Percentiles rank a stretch among this genome's conserved stretches.
Evolutionary conservation across 1,284 basidiomycete species (phyloP).

Genomic region (Bjerkandera adusta): DNA sequence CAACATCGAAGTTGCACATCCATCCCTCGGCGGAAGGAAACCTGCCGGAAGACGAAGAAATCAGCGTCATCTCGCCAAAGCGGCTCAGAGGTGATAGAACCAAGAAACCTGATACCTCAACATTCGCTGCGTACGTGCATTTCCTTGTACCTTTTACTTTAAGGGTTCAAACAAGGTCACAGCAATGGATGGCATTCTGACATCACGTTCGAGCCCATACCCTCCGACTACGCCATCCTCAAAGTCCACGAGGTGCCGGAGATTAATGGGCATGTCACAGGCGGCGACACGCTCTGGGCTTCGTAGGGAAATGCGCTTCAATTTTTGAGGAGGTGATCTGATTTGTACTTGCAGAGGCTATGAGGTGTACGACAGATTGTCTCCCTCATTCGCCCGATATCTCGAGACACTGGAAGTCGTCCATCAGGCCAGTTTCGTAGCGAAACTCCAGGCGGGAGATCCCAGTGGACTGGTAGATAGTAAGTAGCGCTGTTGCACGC

Average conservation of each 20-base stretch:
- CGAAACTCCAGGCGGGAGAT: slow-evolving; percentile 36
- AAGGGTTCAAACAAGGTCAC: slow-evolving; percentile 38
- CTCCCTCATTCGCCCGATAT: slow-evolving; percentile 52
- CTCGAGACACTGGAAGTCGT: slow-evolving; percentile 59
- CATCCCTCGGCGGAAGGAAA: slow-evolving; percentile 59
- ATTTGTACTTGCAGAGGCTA: slow-evolving; percentile 36
- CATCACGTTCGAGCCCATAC: slow-evolving; percentile 69
- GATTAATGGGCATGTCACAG: slow-evolving; percentile 12
- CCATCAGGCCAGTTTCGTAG: slow-evolving; percentile 49
- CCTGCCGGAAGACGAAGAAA: slow-evolving; percentile 48
- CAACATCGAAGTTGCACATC: slow-evolving; percentile 52
- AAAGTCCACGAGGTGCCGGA: slow-evolving; percentile 59
- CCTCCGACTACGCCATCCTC: slow-evolving; percentile 63
- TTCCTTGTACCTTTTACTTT: too few species aligned
- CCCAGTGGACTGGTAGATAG: too few species aligned
- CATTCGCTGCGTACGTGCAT: not conserved
- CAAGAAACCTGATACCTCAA: too few species aligned
- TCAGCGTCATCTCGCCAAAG: slow-evolving; percentile 45
- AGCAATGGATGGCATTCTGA: slow-evolving; percentile 54
- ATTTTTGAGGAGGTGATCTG: not conserved
- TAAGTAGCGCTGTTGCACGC: too few species aligned
- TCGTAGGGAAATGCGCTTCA: slow-evolving; percentile 20
- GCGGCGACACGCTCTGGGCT: slow-evolving; percentile 40
- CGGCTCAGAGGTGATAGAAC: too few species aligned
- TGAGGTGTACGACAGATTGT: slow-evolving; percentile 63